Evolutionary conservation across 1,139 yeast genomes (phyloP), one percentile per base, ranked within the genome.

Genomic region (Hyphopichia wangnamkhiaoensis): DNA sequence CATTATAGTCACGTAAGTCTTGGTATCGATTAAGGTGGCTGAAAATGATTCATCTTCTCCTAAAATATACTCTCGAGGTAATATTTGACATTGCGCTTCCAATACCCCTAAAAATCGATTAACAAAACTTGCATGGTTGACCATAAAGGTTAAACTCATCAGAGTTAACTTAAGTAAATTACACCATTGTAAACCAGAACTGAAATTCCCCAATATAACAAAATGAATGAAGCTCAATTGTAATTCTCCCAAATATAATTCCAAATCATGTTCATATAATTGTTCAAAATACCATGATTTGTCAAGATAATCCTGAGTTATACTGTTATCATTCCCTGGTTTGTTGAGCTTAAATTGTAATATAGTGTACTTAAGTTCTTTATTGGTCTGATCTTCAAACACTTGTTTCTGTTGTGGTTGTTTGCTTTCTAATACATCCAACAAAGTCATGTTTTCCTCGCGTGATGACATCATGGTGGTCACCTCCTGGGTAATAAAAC

Each of bases 111-210:
- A 31, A 34, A 62, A 51, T 2, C 41, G 38, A 2, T 45, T 20
- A 4, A 50, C 42, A 34, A 59, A 58, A 2, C 37, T 13, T 19
- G 38, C 40, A 32, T 50, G 37, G 2, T 32, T 8, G 2, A 20
- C 16, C 24, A 61, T 27, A 32, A 48, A 54, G 1, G 14, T 8
- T 26, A 42, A 43, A 37, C 61, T 46, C 54, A 52, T 54, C 61
- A 60, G 66, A 1, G 57, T 33, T 16, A 63, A 43, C 16, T 42
- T 47, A 12, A 63, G 38, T 8, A 63, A 35, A 17, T 50, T 54
- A 14, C 55, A 37, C 68, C 68, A 63, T 40, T 63, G 68, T 3
- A 58, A 45, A n/a, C 59, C 59, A 2, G 66, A 61, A 36, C 64
- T 59, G 35, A 59, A 52, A 38, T 59, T 63, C 2, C 67, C 66